Conservation (phyloP, 495 filamentous ascomycete species). For the Penicillium egyptiacum region DNA sequence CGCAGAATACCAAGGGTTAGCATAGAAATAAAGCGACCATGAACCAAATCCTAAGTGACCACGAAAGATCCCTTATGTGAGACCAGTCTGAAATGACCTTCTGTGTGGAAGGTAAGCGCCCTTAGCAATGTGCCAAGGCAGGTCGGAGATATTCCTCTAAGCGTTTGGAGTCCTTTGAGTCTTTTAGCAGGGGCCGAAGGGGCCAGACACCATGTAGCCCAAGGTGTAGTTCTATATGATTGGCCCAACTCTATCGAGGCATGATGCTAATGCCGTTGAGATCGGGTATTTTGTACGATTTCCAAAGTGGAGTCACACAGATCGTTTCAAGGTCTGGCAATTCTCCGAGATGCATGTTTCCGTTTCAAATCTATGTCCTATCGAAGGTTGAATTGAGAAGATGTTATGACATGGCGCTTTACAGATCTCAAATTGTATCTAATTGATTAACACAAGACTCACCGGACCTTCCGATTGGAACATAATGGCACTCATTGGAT, state of each 20-base stretch:
- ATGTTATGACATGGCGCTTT: neutral
- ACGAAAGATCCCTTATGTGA: no score
- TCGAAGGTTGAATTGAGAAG: neutral
- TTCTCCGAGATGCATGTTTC: neutral
- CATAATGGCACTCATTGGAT: neutral
- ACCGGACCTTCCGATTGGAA: constrained; percentile 6
- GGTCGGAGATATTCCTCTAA: neutral
- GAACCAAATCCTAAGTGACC: no score
- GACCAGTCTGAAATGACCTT: neutral
- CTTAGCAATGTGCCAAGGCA: neutral
- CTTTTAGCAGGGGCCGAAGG: neutral
- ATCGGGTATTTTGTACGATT: constrained; percentile 12
- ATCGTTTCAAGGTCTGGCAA: neutral
- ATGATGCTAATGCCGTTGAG: constrained; percentile 3
- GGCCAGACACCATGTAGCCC: neutral
- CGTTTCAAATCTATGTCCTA: neutral
- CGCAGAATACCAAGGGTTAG: no score
- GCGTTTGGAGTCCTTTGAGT: no score
- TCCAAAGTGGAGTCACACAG: neutral
- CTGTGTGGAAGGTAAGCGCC: constrained; percentile 4
- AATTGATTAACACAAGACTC: neutral
- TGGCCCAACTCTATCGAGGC: constrained; percentile 2
- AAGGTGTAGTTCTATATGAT: neutral
- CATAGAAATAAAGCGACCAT: neutral
- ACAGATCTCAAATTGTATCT: neutral